phyloP scores from a whole-genome alignment of 768 basidiomycete genomes.

The Pleurotus tuber-regium region DNA sequence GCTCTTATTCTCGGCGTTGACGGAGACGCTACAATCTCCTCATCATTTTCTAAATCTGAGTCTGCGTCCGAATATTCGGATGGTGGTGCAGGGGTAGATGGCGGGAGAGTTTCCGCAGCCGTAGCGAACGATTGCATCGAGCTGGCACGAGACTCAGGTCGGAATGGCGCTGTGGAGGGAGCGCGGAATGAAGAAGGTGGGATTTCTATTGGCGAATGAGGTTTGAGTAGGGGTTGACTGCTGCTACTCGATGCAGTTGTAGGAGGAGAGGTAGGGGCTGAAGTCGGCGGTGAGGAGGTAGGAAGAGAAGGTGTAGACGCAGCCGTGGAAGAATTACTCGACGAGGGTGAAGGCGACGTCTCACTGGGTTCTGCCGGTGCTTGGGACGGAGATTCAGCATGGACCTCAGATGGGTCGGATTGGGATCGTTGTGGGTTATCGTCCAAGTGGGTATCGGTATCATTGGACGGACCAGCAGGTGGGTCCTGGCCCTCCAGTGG shows the following conservation, averaged over 20 bases:
- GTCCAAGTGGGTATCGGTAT: neutral
- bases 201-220: neutral
- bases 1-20: constrained; percentile 1
- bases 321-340: neutral
- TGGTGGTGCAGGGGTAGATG: constrained; percentile 1
- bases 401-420: too few relatives aligned
- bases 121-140: constrained; percentile 13
- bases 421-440: neutral
- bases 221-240: neutral
- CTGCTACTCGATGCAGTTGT: neutral
- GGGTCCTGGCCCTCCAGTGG: constrained; percentile 1
- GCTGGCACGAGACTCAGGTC: constrained; percentile 11
- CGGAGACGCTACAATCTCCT: neutral
- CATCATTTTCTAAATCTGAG: neutral
- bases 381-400: neutral
- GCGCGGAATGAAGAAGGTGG: constrained; percentile 10
- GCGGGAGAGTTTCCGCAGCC: constrained; percentile 7
- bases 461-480: neutral
- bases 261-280: constrained; percentile 6
- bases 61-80: neutral
- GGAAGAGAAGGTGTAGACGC: constrained; percentile 1
- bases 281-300: neutral
- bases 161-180: constrained; percentile 7
- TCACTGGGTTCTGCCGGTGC: neutral
- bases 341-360: neutral